Base-by-base conservation (phyloP, 768 basidiomycete genomes). In the Nidula microcarpa region DNA sequence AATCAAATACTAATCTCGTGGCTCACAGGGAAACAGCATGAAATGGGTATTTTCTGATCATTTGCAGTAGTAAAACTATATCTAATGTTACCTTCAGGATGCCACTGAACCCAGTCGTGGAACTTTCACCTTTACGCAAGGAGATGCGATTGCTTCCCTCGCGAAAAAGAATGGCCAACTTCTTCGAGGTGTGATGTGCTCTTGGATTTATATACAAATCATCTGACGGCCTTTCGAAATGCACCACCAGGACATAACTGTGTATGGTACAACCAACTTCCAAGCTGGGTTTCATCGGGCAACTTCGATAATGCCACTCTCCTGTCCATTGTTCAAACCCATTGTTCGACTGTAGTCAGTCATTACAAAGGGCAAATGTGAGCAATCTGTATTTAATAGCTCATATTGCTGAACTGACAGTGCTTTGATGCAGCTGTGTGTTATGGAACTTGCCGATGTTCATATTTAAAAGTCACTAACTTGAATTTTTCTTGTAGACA, bases 291-390 rank as follows among this genome's bases (percentile, higher is more conserved):
- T 3, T 62, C 74, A 3, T 61, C 68, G n/a, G 75, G 74, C 23
- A 63, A 63, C 32, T 80, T 77, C 62, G 67, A 71, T 51, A 72
- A 71, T 3, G 64, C 65, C 0, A 71, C 70, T 1, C 65, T 81
- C 32, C 69, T 68, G 5, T 67, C 66, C 35, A 77, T 82, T 52
- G 65, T 84, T 46, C 62, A 75, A 51, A 76, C 65, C 33, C 82
- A 85, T 57, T 76, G 77, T 51, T 60, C 65, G 23, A 80, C 75
- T 1, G 58, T 81, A 13, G 79, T 82, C 5, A 63, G 69, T 5
- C 81, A 80, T 53, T 85, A 78, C 62, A 75, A 71, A 57, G 82
- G 82, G 18, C 60, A 80, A 62, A 68, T 81, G 74, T 83, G 54
- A 60, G 63, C 44, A 33, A 11, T 33, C 34, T 36, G 11, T 10